A percentile compares a stretch with the other conserved stretches of the same genome.
Evolutionary conservation across 225 moss, liverwort and hornwort genomes (phyloP).

Genomic region (Lunularia cruciata): DNA sequence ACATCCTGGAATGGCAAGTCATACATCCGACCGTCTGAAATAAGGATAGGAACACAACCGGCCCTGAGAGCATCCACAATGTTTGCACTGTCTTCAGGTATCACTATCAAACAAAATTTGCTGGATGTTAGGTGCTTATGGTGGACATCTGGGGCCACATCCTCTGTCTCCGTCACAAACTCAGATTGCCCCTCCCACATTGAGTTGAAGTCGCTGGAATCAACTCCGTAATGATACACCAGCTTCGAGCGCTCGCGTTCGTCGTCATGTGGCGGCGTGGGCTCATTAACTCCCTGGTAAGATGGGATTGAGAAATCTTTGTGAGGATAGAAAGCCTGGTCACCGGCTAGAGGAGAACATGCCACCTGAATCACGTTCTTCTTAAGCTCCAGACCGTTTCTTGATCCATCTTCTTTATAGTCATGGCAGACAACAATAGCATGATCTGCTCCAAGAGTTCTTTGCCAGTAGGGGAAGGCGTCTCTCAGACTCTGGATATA

Average conservation of each 20-base stretch:
- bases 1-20: conserved; percentile 84
- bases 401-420: conserved; percentile 48
- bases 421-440: conserved; percentile 60
- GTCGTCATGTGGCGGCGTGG: not conserved
- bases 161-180: conserved; percentile 43
- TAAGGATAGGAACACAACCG: conserved; percentile 72
- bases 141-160: conserved; percentile 33
- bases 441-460: conserved; percentile 81
- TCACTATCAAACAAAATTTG: conserved; percentile 65
- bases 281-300: conserved; percentile 23
- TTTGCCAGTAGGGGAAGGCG: conserved; percentile 58
- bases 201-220: conserved; percentile 10
- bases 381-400: conserved; percentile 68
- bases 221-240: conserved; percentile 44
- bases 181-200: conserved; percentile 47
- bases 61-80: conserved; percentile 58
- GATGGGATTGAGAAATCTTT: conserved; percentile 72
- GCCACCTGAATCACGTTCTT: conserved; percentile 74
- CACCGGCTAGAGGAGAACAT: conserved; percentile 55
- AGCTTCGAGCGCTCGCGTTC: conserved; percentile 38
- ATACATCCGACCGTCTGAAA: conserved; percentile 50
- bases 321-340: conserved; percentile 71
- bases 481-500: conserved; percentile 56
- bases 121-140: conserved; percentile 45
- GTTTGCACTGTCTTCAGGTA: conserved; percentile 45